Evolutionary conservation across 2,329 filamentous ascomycete genomes (phyloP), one percentile per base, ranked within the genome.

Genomic region (Curvularia sp.): DNA sequence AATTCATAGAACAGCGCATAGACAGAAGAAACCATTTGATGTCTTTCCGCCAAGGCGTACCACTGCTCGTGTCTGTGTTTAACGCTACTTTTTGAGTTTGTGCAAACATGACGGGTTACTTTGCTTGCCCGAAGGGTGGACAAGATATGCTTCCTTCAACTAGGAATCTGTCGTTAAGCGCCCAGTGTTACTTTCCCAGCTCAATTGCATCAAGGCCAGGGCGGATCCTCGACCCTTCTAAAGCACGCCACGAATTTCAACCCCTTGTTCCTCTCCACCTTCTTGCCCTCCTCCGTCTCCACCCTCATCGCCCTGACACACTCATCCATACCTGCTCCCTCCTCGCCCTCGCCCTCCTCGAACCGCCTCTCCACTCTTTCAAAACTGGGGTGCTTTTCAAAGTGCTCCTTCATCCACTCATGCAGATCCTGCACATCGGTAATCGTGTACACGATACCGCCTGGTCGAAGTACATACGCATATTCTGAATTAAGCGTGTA

Each of bases 231-330:
- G 61, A 89, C 79, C 62, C 95, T 87, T 72, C 90, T 85, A 76
- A 95, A 99, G 49, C 96, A 86, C 39, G 93, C 94, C 47, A 98
- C 89, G 79, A 90, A 96, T 79, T 98, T 99, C 73, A 87, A 86
- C 0, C 95, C 95, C 41, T 91, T 87, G 79, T 98, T 97, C 74
- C 95, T 86, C 68, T 88, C 87, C 13, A 99, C 95, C 81, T 99
- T 99, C 82, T 97, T 97, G 32, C 93, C 92, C 80, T 99, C 96
- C 77, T 99, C 95, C 3, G 96, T 99, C 80, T 95, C 93, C 34
- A 84, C 85, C 71, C 80, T 84, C 91, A 95, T 96, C 53, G 90
- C 82, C 55, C 79, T 79, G 6, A 94, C 90, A 73, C 89, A 92
- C 63, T 86, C 83, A 74, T 94, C 90, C 28, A 79, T 81, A 57